Conservation (phyloP, 495 filamentous ascomycete species). For the Cladorrhinum samala region DNA sequence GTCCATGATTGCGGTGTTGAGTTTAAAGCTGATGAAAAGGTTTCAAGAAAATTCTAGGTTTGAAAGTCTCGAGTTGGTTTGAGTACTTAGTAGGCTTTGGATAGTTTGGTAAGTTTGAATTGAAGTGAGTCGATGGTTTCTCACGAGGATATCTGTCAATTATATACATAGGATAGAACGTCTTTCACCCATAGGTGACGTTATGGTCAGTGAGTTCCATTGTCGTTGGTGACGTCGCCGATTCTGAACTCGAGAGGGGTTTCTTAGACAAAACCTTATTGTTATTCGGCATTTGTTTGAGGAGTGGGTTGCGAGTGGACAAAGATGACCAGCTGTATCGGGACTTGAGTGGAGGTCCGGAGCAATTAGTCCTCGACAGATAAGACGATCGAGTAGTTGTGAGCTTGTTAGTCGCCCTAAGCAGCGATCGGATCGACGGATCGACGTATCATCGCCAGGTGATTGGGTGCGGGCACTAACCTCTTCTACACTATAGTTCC, state of each 20-base stretch:
- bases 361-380: background rate
- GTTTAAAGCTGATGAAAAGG: conserved; percentile 7
- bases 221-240: background rate
- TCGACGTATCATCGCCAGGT: background rate
- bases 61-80: background rate
- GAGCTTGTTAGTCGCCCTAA: no score
- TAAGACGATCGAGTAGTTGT: no score
- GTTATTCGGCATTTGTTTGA: no score
- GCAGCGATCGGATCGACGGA: no score
- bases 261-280: no score
- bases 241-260: no score
- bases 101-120: background rate
- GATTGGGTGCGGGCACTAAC: no score
- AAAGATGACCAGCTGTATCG: no score
- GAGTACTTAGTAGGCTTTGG: background rate
- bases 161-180: background rate
- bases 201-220: background rate
- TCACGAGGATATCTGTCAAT: no score
- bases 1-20: conserved; percentile 40
- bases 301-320: no score
- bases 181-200: background rate
- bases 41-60: conserved; percentile 13
- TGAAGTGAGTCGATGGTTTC: no score
- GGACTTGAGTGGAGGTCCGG: background rate
- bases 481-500: no score